Conservation (phyloP, 208 protist genomes). For the Lotmaria passim region DNA sequence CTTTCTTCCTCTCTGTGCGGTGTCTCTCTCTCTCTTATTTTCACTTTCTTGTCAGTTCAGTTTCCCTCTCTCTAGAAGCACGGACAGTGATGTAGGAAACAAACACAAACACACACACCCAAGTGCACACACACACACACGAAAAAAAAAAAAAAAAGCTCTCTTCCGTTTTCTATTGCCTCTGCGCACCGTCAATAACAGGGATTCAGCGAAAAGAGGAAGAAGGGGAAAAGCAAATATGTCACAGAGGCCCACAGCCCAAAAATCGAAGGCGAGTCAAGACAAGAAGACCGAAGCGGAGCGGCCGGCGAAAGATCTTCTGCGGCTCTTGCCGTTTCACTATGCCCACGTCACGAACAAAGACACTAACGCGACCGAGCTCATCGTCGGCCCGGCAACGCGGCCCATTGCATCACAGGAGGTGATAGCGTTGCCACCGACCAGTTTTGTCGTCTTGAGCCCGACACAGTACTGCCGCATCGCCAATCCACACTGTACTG, state of each 20-base stretch:
- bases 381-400: constrained; percentile 65
- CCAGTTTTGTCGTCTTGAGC: constrained; percentile 63
- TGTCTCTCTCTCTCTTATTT: too few relatives aligned
- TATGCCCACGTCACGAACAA: constrained; percentile 82
- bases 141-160: not conserved
- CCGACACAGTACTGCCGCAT: constrained; percentile 60
- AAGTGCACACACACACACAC: not conserved
- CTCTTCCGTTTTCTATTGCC: not conserved
- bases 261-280: not conserved
- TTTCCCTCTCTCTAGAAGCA: too few relatives aligned
- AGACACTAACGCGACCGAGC: constrained; percentile 61
- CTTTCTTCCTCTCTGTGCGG: too few relatives aligned
- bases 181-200: not conserved
- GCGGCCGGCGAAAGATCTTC: constrained; percentile 15
- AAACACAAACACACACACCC: too few relatives aligned
- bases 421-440: constrained; percentile 36
- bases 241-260: not conserved
- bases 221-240: not conserved
- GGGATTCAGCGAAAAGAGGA: not conserved
- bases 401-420: constrained; percentile 59
- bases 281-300: not conserved
- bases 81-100: too few relatives aligned
- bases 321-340: constrained; percentile 63
- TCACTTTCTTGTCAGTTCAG: too few relatives aligned
- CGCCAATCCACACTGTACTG: constrained; percentile 57